Base-by-base conservation (phyloP, 176 grass and related monocot species). In the Musa troglodytarum region DNA sequence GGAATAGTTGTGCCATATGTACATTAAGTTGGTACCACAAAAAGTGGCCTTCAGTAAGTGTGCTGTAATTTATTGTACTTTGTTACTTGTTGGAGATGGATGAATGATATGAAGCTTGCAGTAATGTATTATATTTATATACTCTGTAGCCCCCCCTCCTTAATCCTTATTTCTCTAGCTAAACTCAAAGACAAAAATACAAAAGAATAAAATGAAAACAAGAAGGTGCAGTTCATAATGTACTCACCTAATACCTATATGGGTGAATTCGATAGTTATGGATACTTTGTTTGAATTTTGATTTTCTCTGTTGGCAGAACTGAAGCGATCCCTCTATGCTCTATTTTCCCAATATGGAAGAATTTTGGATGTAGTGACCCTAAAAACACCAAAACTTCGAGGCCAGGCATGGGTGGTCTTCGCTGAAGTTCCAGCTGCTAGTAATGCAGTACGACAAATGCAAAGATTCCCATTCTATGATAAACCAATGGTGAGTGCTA, bases 321-420 rank as follows among this genome's bases (percentile, higher is more conserved):
- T 99, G 80, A 94, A 93, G 74, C 83, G 91, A 52, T 99, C 91
- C 26, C 80, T 99, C 3, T 99, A 99, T 73, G 91, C 95, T 1
- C 70, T 99, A 66, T 99, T 89, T 83, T 99, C 95, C 17, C 95
- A 99, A 71, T 99, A 91, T 92, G 95, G 95, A 80, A 87, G 85
- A 72, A 94, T 99, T 84, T 74, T 99, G 69, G 95, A 99, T 84
- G 68, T 99, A 0, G 88, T 99, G 78, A 86, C 95, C 74, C 73
- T 99, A 25, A 99, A 99, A 80, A 99, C 95, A 65, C 75, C 85
- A 20, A 99, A 87, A 79, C 79, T 99, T 22, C 88, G 95, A 73
- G 95, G 95, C n/a, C 95, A 99, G 74, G 95, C 95, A 53, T 94
- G 91, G 95, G 82, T 99, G 61, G 95, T 82, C 43, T 99, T 99